A percentile compares a stretch with the other conserved stretches of the same genome.
phyloP scores from a whole-genome alignment of 495 filamentous ascomycete genomes.

The Talaromyces ruber region DNA sequence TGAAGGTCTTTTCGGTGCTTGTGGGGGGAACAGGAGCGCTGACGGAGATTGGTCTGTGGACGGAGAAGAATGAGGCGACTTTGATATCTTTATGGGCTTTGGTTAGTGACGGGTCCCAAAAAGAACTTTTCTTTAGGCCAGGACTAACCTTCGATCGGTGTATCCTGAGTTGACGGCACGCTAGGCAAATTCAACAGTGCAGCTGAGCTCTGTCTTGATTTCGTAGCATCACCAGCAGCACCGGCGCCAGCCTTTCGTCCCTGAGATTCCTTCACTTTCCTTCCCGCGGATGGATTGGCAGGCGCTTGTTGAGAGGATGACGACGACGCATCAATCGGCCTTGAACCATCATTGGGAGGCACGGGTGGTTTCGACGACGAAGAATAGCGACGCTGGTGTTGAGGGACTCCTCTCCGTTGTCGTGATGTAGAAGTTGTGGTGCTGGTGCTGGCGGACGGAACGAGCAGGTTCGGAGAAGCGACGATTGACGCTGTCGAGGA shows the following conservation, averaged over 20 bases:
- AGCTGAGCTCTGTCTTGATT: conserved; percentile 24
- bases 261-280: conserved; percentile 25
- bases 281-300: conserved; percentile 28
- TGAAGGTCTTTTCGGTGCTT: conserved; percentile 64
- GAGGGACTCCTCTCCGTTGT: conserved; percentile 10
- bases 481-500: neutral
- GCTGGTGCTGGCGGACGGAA: conserved; percentile 14
- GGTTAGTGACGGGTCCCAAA: neutral
- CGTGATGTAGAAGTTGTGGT: conserved; percentile 21
- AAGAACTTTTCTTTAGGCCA: conserved; percentile 7
- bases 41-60: conserved; percentile 88
- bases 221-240: neutral
- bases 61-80: conserved; percentile 88
- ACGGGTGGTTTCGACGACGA: conserved; percentile 42
- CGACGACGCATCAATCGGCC: conserved; percentile 29
- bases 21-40: conserved; percentile 67
- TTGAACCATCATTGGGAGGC: conserved; percentile 37
- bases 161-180: conserved; percentile 75
- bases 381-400: conserved; percentile 46
- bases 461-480: conserved; percentile 25
- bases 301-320: conserved; percentile 24
- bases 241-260: neutral
- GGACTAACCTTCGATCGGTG: conserved; percentile 60
- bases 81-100: conserved; percentile 56
- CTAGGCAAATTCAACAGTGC: conserved; percentile 58